A percentile compares a stretch with the other conserved stretches of the same genome.
Evolutionary conservation across 306 rosid genomes (phyloP).

Genomic region (Quercus aquifolioides): DNA sequence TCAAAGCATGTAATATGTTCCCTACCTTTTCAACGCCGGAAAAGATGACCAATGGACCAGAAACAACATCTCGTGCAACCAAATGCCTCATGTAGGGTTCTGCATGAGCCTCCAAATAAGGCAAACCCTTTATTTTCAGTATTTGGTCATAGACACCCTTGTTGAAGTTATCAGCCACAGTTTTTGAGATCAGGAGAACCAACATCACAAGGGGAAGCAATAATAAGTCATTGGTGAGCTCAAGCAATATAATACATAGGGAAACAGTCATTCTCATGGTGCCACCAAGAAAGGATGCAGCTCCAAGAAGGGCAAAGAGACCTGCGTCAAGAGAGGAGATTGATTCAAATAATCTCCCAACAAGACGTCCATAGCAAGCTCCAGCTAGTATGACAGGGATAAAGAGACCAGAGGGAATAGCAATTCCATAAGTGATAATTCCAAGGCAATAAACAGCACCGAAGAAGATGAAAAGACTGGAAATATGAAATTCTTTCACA

Average conservation of each 20-base stretch:
- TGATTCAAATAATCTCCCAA: slow-evolving; percentile 61
- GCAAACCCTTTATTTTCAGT: slow-evolving; percentile 71
- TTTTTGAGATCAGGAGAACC: slow-evolving; percentile 69
- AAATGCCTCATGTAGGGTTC: slow-evolving; percentile 82
- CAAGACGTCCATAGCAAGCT: slow-evolving; percentile 79
- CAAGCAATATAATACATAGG: slow-evolving; percentile 81
- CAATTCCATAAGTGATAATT: slow-evolving; percentile 83
- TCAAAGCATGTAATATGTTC: slow-evolving; percentile 54
- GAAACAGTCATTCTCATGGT: slow-evolving; percentile 99
- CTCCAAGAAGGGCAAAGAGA: slow-evolving; percentile 85
- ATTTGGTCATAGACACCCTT: slow-evolving; percentile 88
- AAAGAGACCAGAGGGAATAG: slow-evolving; percentile 90
- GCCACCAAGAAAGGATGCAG: slow-evolving; percentile 93
- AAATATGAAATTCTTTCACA: slow-evolving; percentile 54
- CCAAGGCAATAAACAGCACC: slow-evolving; percentile 62
- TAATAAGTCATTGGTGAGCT: slow-evolving; percentile 89
- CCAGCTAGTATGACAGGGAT: slow-evolving; percentile 97
- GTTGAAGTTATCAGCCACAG: slow-evolving; percentile 81
- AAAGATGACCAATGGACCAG: slow-evolving; percentile 73
- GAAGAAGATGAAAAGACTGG: slow-evolving; percentile 67
- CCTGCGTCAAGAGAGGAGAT: slow-evolving; percentile 57
- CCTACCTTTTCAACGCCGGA: slow-evolving; percentile 73
- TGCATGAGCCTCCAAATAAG: slow-evolving; percentile 84
- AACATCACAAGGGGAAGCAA: slow-evolving; percentile 87
- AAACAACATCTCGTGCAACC: slow-evolving; percentile 70